A percentile compares a stretch with the other conserved stretches of the same genome.
Conservation (phyloP, 441 rosid genomes). For the Erysimum pusillum region DNA sequence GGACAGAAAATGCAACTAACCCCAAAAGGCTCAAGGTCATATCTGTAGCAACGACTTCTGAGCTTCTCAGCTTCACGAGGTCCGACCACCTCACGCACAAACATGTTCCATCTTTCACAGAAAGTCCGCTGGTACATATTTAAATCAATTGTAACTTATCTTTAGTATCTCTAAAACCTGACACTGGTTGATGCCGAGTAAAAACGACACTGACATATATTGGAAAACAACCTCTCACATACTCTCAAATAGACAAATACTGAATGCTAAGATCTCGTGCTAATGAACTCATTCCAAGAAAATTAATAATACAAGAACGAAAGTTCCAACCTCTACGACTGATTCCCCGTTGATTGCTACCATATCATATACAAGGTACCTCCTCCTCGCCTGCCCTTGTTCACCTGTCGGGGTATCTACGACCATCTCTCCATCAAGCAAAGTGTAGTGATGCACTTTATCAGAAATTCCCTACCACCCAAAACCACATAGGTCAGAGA, state of each 20-base stretch:
- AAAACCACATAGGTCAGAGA: conserved; percentile 20
- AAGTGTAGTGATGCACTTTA: conserved; percentile 78
- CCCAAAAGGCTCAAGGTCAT: conserved; percentile 95
- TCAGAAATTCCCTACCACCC: conserved; percentile 64
- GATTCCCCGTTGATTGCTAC: conserved; percentile 80
- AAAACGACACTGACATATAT: not conserved
- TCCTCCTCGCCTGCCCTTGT: conserved; percentile 79
- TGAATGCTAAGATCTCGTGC: conserved; percentile 12
- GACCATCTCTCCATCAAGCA: conserved; percentile 99
- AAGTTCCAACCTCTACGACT: conserved; percentile 71
- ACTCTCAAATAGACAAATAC: conserved; percentile 4
- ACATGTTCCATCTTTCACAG: conserved; percentile 90
- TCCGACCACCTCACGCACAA: conserved; percentile 76
- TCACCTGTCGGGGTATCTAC: conserved; percentile 79
- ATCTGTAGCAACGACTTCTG: conserved; percentile 70
- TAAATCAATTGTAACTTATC: conserved; percentile 17
- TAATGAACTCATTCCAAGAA: conserved; percentile 15
- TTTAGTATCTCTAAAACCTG: not conserved
- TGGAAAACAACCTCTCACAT: conserved; percentile 5
- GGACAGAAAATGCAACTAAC: conserved; percentile 52
- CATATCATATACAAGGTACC: conserved; percentile 95
- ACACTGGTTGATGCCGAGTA: conserved; percentile 14
- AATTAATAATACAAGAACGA: not conserved
- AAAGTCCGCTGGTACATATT: conserved; percentile 81
- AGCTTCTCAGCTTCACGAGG: conserved; percentile 78